Conservation (phyloP, 2,329 filamentous ascomycete species). For the Colletotrichum musae region DNA sequence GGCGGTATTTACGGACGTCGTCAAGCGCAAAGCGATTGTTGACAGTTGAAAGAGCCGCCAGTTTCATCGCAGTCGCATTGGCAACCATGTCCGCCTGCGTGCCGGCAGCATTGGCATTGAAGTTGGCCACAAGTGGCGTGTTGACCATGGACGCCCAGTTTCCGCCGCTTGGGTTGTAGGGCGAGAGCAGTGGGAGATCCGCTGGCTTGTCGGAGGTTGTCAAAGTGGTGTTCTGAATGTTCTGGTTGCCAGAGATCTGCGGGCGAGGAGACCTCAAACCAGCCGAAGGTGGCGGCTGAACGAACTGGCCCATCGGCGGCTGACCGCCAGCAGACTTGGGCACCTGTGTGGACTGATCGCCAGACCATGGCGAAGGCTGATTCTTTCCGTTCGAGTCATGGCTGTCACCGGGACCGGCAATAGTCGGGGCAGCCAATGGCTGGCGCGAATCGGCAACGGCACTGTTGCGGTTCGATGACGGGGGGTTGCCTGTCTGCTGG, state of each 20-base stretch:
- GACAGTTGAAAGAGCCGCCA: slow-evolving; percentile 95
- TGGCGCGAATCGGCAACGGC: slow-evolving; percentile 81
- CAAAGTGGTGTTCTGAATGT: slow-evolving; percentile 88
- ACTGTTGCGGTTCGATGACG: slow-evolving; percentile 94
- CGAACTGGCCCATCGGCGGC: slow-evolving; percentile 93
- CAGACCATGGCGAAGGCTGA: slow-evolving; percentile 85
- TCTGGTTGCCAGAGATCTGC: slow-evolving; percentile 75
- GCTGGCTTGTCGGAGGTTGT: slow-evolving; percentile 76
- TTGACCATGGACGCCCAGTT: slow-evolving; percentile 99
- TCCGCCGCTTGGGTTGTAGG: slow-evolving; percentile 82
- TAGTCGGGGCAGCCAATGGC: slow-evolving; percentile 81
- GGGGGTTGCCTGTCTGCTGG: slow-evolving; percentile 91
- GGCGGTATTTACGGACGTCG: slow-evolving; percentile 96
- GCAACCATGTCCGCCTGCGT: slow-evolving; percentile 97
- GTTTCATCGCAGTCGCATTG: slow-evolving; percentile 98
- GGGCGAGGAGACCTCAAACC: slow-evolving; percentile 85
- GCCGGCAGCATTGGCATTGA: slow-evolving; percentile 70
- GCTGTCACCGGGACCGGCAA: slow-evolving; percentile 77
- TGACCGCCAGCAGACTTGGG: slow-evolving; percentile 86
- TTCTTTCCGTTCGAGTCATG: slow-evolving; percentile 73
- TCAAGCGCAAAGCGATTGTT: slow-evolving; percentile 98
- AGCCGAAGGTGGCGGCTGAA: slow-evolving; percentile 82
- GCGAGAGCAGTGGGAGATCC: slow-evolving; percentile 90
- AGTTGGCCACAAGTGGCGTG: slow-evolving; percentile 94
- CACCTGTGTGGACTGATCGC: slow-evolving; percentile 61